These are phyloP conservation scores for Acacia acuminata DNA, from an alignment of 306 rosid genomes.

Conservation along the genomic window DNA sequence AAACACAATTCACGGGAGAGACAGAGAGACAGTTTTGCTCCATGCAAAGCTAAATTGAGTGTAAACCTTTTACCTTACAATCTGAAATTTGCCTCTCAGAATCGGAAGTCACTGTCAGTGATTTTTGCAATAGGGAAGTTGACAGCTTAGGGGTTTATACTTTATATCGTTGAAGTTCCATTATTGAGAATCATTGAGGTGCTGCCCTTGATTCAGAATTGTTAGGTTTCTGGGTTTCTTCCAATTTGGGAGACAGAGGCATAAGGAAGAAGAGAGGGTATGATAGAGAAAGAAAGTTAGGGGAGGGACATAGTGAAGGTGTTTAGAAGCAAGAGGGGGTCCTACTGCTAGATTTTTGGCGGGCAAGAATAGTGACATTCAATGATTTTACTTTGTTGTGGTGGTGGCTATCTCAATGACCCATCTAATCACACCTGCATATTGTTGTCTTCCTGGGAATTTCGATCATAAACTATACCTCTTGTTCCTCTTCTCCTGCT, in stretches of 20 bases:
- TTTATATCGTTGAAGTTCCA: constrained; percentile 25
- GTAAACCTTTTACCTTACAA: constrained; percentile 14
- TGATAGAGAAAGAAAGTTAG: constrained; percentile 9
- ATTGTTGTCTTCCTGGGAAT: constrained; percentile 13
- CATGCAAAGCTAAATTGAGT: constrained; percentile 36
- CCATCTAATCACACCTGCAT: constrained; percentile 47
- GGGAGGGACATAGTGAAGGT: constrained; percentile 29
- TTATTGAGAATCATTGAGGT: constrained; percentile 33
- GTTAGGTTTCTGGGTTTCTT: constrained; percentile 33
- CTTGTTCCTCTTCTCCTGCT: constrained; percentile 16
- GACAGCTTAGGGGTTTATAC: background rate
- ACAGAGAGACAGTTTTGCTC: constrained; percentile 20
- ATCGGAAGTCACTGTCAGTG: constrained; percentile 31
- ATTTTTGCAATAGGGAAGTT: constrained; percentile 23
- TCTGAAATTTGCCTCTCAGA: constrained; percentile 10
- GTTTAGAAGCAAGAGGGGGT: constrained; percentile 46
- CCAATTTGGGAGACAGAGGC: background rate
- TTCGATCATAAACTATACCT: constrained; percentile 32
- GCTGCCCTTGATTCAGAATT: constrained; percentile 3
- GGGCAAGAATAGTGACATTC: constrained; percentile 61
- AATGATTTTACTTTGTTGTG: constrained; percentile 62
- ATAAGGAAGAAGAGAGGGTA: constrained; percentile 20
- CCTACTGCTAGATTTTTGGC: constrained; percentile 62
- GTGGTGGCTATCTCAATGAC: constrained; percentile 50
- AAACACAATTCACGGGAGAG: background rate